Conservation (phyloP, 2,329 filamentous ascomycete genomes). For the Fusarium pilosicola region DNA sequence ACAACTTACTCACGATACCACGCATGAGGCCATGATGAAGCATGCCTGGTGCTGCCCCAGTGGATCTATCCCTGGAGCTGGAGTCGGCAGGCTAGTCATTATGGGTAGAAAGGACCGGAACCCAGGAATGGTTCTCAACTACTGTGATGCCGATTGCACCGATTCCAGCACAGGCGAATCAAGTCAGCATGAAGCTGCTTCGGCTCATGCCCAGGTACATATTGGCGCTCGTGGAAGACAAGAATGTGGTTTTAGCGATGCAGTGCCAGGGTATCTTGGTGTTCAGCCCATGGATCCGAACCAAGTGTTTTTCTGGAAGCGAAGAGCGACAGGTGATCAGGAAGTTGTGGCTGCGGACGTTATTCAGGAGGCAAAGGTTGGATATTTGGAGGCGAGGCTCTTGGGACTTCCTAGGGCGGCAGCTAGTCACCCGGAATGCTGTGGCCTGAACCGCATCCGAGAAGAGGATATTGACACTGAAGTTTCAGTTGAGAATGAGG, state of each 20-base stretch:
- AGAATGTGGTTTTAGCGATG: not conserved
- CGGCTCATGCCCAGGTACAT: not conserved
- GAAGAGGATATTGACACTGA: not conserved
- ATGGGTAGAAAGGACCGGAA: not conserved
- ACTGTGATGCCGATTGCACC: accelerated
- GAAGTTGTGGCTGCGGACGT: not conserved
- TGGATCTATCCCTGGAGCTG: not conserved
- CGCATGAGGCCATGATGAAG: not conserved
- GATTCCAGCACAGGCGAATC: not conserved
- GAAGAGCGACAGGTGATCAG: not conserved
- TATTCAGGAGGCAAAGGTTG: not conserved
- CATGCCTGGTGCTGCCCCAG: not conserved
- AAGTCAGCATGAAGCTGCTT: not conserved
- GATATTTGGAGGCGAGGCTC: not conserved
- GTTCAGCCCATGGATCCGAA: not conserved
- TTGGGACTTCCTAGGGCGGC: not conserved
- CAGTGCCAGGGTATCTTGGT: not conserved
- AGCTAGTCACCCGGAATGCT: not conserved
- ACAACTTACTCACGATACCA: accelerated
- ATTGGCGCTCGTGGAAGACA: not conserved
- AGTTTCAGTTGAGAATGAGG: not conserved
- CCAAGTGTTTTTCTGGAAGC: not conserved
- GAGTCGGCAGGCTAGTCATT: not conserved
- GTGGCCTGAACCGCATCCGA: not conserved
- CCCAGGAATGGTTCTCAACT: not conserved